phyloP scores from a whole-genome alignment of 352 stramenopile species.

The Phytophthora colocasiae region DNA sequence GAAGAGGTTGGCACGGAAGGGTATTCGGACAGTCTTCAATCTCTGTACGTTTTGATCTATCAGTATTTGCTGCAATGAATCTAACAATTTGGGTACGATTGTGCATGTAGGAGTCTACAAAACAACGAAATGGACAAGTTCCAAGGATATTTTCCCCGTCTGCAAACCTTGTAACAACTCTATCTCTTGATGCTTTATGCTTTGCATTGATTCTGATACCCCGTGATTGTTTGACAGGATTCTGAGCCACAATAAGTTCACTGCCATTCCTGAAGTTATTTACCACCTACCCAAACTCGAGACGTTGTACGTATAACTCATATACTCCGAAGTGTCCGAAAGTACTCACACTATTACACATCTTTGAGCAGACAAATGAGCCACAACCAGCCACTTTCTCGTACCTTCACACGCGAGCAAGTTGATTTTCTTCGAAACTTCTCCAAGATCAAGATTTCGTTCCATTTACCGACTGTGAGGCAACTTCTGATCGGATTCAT shows the following conservation, averaged over 20 bases:
- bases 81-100: neutral
- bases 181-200: too few relatives aligned
- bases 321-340: neutral
- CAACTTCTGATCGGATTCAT: constrained; percentile 11
- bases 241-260: constrained; percentile 11
- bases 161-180: constrained; percentile 8
- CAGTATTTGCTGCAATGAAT: neutral
- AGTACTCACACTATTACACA: neutral
- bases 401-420: constrained; percentile 15
- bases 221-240: neutral
- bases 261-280: constrained; percentile 10
- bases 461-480: neutral
- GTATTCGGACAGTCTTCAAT: constrained; percentile 11
- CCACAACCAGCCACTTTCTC: constrained; percentile 7
- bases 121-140: constrained; percentile 15
- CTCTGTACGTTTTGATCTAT: neutral
- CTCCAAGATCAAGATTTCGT: constrained; percentile 19
- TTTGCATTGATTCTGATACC: too few relatives aligned
- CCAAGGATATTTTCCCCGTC: constrained; percentile 15
- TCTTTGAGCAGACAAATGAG: constrained; percentile 7
- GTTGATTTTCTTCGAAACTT: constrained; percentile 10
- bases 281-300: constrained; percentile 2
- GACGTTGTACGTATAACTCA: constrained; percentile 8
- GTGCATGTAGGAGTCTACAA: constrained; percentile 10
- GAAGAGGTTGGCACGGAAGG: neutral